Conservation (phyloP, 768 basidiomycete species). For the Phallus indusiatus region DNA sequence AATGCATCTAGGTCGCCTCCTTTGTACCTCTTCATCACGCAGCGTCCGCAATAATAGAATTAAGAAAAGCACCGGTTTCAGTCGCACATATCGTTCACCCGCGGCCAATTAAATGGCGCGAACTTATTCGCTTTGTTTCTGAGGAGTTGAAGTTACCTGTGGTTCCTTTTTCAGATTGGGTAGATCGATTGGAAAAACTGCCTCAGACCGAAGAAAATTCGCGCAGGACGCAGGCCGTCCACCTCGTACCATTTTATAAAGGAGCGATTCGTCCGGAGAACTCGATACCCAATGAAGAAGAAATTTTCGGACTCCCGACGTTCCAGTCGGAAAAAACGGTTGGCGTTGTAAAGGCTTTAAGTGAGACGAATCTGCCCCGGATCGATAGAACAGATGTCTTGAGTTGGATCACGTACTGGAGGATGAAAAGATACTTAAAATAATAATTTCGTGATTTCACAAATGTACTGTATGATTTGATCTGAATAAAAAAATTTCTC, state of each 20-base stretch:
- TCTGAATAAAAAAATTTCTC: too few relatives aligned
- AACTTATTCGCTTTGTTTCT: slow-evolving; percentile 20
- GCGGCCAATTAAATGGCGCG: slow-evolving; percentile 21
- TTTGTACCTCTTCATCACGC: slow-evolving; percentile 14
- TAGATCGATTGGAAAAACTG: slow-evolving; percentile 18
- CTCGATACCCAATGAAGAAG: background rate
- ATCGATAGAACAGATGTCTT: background rate
- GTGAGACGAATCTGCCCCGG: background rate
- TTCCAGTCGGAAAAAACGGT: slow-evolving; percentile 1
- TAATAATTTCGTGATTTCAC: too few relatives aligned
- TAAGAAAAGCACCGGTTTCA: slow-evolving; percentile 12
- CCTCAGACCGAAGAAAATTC: slow-evolving; percentile 6
- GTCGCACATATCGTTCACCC: slow-evolving; percentile 20
- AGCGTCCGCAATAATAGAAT: slow-evolving; percentile 31
- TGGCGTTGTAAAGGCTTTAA: slow-evolving; percentile 10
- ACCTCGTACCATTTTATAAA: slow-evolving; percentile 19
- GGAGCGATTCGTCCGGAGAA: background rate
- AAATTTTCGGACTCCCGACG: slow-evolving; percentile 1
- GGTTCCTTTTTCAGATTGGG: slow-evolving; percentile 25
- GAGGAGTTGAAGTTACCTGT: slow-evolving; percentile 17
- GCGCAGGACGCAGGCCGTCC: slow-evolving; percentile 18
- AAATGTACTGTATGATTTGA: too few relatives aligned
- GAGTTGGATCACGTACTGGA: slow-evolving; percentile 5
- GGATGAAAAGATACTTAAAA: background rate
- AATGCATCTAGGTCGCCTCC: background rate